Conservation (phyloP, 495 filamentous ascomycete species). For the Elaphomyces granulatus region DNA sequence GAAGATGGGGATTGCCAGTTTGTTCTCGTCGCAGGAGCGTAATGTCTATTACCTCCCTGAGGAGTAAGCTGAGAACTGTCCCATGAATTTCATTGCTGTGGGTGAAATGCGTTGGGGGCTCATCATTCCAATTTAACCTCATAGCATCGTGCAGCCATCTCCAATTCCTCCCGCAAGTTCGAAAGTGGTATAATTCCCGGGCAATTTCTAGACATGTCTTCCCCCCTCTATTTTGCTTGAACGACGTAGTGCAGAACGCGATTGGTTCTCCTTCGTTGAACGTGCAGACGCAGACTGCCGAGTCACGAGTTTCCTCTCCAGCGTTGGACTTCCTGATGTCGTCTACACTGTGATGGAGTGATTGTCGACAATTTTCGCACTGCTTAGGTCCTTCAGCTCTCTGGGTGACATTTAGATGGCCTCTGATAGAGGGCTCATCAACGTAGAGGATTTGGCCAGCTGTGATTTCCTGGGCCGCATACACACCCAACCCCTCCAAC, state of each 20-base stretch:
- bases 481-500: constrained; percentile 8
- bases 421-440: constrained; percentile 18
- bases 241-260: constrained; percentile 7
- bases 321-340: neutral
- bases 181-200: constrained; percentile 14
- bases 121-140: constrained; percentile 7
- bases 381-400: neutral
- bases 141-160: constrained; percentile 22
- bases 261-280: neutral
- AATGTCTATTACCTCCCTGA: constrained; percentile 23
- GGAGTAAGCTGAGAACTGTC: constrained; percentile 19
- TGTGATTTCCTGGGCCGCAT: constrained; percentile 12
- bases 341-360: neutral
- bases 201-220: constrained; percentile 15
- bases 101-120: constrained; percentile 6
- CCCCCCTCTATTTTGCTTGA: neutral
- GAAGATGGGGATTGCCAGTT: constrained; percentile 8
- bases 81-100: constrained; percentile 18
- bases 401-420: constrained; percentile 11
- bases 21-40: constrained; percentile 18
- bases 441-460: constrained; percentile 11
- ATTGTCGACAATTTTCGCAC: constrained; percentile 16
- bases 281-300: constrained; percentile 3
- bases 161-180: constrained; percentile 21
- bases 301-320: too few species aligned